Conservation (phyloP, 176 grass and related monocot genomes). For the Rhynchospora tenuis region DNA sequence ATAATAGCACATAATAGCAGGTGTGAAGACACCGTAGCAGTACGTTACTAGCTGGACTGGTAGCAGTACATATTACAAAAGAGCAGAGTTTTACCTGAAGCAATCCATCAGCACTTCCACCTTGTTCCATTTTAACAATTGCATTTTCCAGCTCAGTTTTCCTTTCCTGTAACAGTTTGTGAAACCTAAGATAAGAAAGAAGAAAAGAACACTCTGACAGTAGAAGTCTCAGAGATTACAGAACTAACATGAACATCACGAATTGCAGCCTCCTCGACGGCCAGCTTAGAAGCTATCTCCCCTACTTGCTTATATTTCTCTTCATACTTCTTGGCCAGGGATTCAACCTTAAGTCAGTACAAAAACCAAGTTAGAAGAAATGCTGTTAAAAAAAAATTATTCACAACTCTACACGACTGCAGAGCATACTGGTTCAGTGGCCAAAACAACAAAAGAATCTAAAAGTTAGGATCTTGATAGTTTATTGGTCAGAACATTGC, state of each 20-base stretch:
- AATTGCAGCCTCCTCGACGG: slow-evolving; percentile 71
- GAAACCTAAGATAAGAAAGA: slow-evolving; percentile 6
- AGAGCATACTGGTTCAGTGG: not conserved
- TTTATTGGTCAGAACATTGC: not conserved
- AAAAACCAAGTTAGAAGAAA: not conserved
- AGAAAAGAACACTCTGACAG: not conserved
- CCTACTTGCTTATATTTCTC: slow-evolving; percentile 99
- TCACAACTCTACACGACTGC: not conserved
- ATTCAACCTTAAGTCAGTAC: slow-evolving; percentile 58
- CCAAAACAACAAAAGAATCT: not conserved
- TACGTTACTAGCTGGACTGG: not conserved
- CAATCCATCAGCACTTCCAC: slow-evolving; percentile 92
- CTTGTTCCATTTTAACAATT: slow-evolving; percentile 96
- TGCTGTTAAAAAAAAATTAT: not conserved
- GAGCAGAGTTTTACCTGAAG: slow-evolving; percentile 61
- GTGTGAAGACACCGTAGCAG: not conserved
- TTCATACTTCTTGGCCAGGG: slow-evolving; percentile 90
- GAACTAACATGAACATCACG: slow-evolving; percentile 77
- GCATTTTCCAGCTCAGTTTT: slow-evolving; percentile 91
- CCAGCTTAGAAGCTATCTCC: slow-evolving; percentile 86
- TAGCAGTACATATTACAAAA: not conserved
- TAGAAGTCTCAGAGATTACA: slow-evolving; percentile 8
- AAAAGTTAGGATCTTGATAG: not conserved
- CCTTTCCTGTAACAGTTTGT: slow-evolving; percentile 60
- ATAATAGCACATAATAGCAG: slow-evolving; percentile 7